These are phyloP conservation scores for Phalaenopsis aphrodite DNA, from an alignment of 106 monocot species.

Conservation along the genomic window DNA sequence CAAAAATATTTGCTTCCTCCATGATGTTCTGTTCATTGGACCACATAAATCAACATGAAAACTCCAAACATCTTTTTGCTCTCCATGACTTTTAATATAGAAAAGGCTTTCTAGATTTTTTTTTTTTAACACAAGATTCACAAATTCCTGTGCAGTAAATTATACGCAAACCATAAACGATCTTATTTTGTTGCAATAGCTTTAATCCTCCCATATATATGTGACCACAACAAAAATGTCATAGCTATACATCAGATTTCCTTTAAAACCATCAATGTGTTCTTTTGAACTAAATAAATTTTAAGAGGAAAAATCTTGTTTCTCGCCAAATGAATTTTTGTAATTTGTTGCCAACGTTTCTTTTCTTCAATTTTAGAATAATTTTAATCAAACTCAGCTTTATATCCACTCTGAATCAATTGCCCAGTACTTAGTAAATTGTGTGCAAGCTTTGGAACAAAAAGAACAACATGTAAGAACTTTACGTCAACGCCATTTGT, in stretches of 20 bases:
- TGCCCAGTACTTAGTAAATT: background rate
- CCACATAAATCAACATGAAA: too few relatives aligned
- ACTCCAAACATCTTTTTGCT: too few relatives aligned
- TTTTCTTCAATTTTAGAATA: background rate
- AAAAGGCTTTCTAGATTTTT: too few relatives aligned
- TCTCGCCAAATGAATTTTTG: background rate
- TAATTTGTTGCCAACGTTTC: background rate
- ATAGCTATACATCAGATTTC: too few relatives aligned
- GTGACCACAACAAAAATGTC: background rate
- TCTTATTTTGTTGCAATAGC: too few relatives aligned
- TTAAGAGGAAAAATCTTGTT: background rate
- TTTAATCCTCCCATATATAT: background rate
- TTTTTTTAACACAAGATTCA: too few relatives aligned
- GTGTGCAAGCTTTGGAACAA: background rate
- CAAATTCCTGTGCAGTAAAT: too few relatives aligned
- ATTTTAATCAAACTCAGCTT: background rate
- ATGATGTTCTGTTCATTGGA: background rate
- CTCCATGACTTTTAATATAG: too few relatives aligned
- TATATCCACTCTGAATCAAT: background rate
- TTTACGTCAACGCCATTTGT: background rate
- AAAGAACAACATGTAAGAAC: background rate
- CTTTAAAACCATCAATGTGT: background rate
- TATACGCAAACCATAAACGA: too few relatives aligned
- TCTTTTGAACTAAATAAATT: background rate
- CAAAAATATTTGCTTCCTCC: background rate